Evolutionary conservation across 2,329 filamentous ascomycete species (phyloP), one percentile per base, ranked within the genome.

Genomic region (Cladosporium austrohemisphaericum): DNA sequence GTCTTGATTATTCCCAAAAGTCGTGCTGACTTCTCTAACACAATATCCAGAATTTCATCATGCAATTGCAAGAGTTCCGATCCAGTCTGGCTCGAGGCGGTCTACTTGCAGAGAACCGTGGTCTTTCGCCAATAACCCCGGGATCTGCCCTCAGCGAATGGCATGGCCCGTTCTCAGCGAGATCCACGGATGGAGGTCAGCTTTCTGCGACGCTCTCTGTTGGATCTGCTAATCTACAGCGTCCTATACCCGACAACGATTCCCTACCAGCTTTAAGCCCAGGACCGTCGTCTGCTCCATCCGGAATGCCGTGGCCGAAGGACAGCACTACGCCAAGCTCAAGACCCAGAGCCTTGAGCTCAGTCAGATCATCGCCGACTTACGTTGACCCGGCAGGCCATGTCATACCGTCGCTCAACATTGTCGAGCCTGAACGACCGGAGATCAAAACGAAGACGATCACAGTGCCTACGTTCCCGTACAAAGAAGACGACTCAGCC

Each of bases 1-100:
- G 49, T 33, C 10, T 16, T 14, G 5, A 8, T 14, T 3, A 16
- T 22, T 22, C 6, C n/a, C 13, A 18, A 23, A 16, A 26, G 9
- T 5, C 2, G 11, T 33, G 16, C 37, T 33, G 9, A 33, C 28
- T n/a, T 18, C 6, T 28, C 16, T 22, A 31, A 36, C 33, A 11
- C 4, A 10, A 19, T 19, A 7, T 19, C 8, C 33, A 51, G 49
- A 88, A 88, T 57, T 75, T 94, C 57, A 90, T 94, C 77, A 93
- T 93, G 75, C 90, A 88, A 57, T 72, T 94, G 40, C 87, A 91
- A 65, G 87, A 92, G 61, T 92, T 91, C 63, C 77, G 54, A 68
- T 78, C 57, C 64, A 77, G 61, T 70, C 75, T 66, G 3, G 54
- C 60, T 10, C 54, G 60, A 11, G 64, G 64, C 16, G 62, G 73